phyloP scores from a whole-genome alignment of 306 rosid genomes.

The Acmispon strigosus region DNA sequence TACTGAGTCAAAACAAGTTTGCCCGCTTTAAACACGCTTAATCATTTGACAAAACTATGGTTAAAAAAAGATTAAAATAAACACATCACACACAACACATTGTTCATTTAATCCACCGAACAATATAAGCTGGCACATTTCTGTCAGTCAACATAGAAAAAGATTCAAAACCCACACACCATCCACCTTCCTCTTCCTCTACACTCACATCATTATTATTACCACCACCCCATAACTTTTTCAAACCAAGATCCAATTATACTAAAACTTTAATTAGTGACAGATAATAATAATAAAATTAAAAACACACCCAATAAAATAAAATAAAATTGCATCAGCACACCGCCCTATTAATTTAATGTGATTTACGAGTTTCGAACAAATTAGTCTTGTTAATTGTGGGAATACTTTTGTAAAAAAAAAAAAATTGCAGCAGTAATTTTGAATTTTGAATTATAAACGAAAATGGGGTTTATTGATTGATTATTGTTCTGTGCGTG shows the following conservation, averaged over 20 bases:
- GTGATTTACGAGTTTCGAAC: too few relatives aligned
- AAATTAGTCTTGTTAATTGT: too few relatives aligned
- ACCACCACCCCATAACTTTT: not conserved
- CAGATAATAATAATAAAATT: too few relatives aligned
- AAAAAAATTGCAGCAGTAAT: not conserved
- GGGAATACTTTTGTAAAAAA: too few relatives aligned
- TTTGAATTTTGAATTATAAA: not conserved
- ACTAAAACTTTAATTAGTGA: not conserved
- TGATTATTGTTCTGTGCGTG: constrained; percentile 38
- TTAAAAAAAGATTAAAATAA: not conserved
- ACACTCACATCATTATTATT: not conserved
- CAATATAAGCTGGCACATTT: constrained; percentile 13
- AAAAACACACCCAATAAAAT: too few relatives aligned
- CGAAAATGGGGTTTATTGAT: not conserved
- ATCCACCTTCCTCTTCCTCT: not conserved
- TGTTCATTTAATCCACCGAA: not conserved
- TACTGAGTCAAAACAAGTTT: not conserved
- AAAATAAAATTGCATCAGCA: too few relatives aligned
- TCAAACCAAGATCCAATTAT: not conserved
- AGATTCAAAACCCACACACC: constrained; percentile 5
- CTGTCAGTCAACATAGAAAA: constrained; percentile 12
- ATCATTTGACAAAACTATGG: not conserved
- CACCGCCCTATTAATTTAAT: too few relatives aligned
- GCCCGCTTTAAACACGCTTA: not conserved
- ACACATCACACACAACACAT: not conserved